Evolutionary conservation across 1,284 basidiomycete species (phyloP).

Genomic region (Microbotryum saponariae): DNA sequence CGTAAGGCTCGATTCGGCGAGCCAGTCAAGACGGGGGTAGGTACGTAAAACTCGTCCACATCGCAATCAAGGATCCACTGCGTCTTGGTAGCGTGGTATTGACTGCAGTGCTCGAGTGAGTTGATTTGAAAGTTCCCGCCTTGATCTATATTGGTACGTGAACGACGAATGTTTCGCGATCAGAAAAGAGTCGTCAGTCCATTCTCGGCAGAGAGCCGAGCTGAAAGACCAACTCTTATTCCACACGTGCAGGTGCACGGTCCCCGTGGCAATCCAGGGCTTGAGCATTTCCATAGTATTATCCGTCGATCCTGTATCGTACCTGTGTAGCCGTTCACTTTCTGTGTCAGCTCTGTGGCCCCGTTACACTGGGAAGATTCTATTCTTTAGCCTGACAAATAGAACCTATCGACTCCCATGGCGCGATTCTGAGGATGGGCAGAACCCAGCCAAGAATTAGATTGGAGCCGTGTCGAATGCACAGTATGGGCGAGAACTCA

Average conservation of each 20-base stretch:
- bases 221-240: background rate
- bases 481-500: background rate
- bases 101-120: constrained; percentile 9
- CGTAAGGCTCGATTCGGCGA: background rate
- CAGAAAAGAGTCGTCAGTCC: background rate
- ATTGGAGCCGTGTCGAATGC: background rate
- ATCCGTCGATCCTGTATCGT: constrained; percentile 8
- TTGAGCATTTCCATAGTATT: constrained; percentile 3
- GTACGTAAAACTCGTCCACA: constrained; percentile 14
- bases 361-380: too few species aligned
- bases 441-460: background rate
- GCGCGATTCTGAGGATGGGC: background rate
- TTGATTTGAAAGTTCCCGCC: constrained; percentile 5
- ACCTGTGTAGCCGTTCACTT: background rate
- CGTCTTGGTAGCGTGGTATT: background rate
- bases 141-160: background rate
- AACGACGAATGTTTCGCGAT: background rate
- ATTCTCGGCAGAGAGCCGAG: background rate
- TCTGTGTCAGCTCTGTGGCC: too few species aligned
- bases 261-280: constrained; percentile 6
- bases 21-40: background rate
- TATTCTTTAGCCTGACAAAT: constrained; percentile 1
- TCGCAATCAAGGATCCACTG: constrained; percentile 14
- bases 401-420: constrained; percentile 11
- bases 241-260: constrained; percentile 8